These are phyloP conservation scores for Purshia tridentata DNA, from an alignment of 306 rosid species.

Conservation along the genomic window DNA sequence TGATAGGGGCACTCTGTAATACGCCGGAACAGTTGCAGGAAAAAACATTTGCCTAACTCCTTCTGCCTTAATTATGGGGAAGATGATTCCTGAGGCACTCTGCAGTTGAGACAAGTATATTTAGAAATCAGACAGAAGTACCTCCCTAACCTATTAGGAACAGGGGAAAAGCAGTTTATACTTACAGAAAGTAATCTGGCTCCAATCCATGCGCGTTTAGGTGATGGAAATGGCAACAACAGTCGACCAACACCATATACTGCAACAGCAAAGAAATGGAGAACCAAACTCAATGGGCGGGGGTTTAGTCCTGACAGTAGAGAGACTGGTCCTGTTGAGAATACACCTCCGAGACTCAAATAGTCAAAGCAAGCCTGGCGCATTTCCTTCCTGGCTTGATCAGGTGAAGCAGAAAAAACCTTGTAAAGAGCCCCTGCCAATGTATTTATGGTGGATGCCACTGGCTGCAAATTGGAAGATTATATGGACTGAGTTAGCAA, in stretches of 20 bases:
- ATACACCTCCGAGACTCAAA: constrained; percentile 84
- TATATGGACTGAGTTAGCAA: neutral
- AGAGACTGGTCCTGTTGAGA: constrained; percentile 77
- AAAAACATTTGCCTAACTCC: constrained; percentile 96
- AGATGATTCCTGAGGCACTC: constrained; percentile 88
- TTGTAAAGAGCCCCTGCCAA: constrained; percentile 95
- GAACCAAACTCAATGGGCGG: constrained; percentile 85
- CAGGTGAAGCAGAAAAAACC: constrained; percentile 89
- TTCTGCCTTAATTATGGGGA: constrained; percentile 90
- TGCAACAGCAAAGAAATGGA: constrained; percentile 94
- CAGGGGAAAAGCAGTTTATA: constrained; percentile 1
- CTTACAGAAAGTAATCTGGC: constrained; percentile 66
- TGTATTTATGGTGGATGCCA: constrained; percentile 95
- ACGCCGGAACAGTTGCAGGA: constrained; percentile 77
- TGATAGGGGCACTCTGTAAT: constrained; percentile 63
- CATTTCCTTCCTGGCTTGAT: constrained; percentile 93
- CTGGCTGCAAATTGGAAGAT: constrained; percentile 61
- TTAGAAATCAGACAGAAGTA: constrained; percentile 7
- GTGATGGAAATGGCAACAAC: constrained; percentile 83
- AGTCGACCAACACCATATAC: constrained; percentile 83
- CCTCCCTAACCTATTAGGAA: neutral
- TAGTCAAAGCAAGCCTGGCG: constrained; percentile 96
- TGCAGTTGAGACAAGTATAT: constrained; percentile 27
- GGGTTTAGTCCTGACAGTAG: constrained; percentile 91
- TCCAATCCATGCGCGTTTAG: constrained; percentile 80